Evolutionary conservation across 352 stramenopile species (phyloP), one percentile per base, ranked within the genome.

Genomic region (Nothophytophthora sp.): DNA sequence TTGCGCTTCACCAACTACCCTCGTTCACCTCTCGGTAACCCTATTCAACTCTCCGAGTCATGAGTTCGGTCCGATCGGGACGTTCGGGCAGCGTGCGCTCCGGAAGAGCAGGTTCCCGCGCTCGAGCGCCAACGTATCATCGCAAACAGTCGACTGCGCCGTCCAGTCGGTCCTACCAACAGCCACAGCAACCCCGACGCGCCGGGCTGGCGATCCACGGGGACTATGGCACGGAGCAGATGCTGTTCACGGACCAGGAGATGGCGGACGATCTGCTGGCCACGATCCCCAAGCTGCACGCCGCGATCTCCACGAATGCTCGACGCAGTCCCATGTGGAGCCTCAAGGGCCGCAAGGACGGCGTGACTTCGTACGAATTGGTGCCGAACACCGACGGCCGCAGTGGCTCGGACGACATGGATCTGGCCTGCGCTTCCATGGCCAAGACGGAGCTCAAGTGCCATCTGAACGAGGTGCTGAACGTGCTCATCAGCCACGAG

Each of bases 401-500:
- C n/a, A n/a, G n/a, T 16, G 46, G 37, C 36, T 43, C 44, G 20
- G 60, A 72, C 39, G 72, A 80, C 44, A 54, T 79, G 52, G 68
- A 81, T 39, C 29, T 84, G 34, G 67, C 67, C 2, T 70, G 81
- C 43, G 70, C 66, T 1, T 36, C 73, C 6, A 44, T 84, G 32
- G 63, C 63, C 48, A 74, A 75, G 48, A 73, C 59, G 12, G 63
- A 79, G 60, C 60, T 84, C 22, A 52, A 55, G 30, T 79, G 65
- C 51, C 72, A 82, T 28, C 22, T 82, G 33, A 80, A 82, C 44
- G 72, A 82, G 36, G 65, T 80, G 18, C 58, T 67, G 19, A 63
- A 58, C 24, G 55, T 63, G 19, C 37, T 61, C 16, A 63, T 74
- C 30, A 58, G 58, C 13, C 59, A 49, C 15, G 55, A 79, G 27